A percentile compares a stretch with the other conserved stretches of the same genome.
Conservation (phyloP, 2,329 filamentous ascomycete genomes). For the Emmonsia crescens region DNA sequence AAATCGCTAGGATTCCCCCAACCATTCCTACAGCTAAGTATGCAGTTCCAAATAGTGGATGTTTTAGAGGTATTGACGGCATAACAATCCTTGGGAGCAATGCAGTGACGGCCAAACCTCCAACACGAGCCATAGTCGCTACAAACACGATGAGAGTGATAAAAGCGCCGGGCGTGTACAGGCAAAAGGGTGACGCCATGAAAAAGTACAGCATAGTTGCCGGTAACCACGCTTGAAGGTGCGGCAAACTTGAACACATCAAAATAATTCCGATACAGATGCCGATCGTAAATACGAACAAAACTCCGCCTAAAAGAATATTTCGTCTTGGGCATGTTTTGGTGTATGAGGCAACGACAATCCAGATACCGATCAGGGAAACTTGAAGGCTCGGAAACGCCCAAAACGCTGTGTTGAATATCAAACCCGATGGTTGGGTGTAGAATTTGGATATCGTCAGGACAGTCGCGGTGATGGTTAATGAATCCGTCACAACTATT, state of each 20-base stretch:
- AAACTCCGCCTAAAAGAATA: not conserved
- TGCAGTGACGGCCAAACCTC: not conserved
- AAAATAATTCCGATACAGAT: not conserved
- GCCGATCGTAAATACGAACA: not conserved
- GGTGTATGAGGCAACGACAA: not conserved
- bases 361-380: conserved; percentile 2
- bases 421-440: not conserved
- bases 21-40: not conserved
- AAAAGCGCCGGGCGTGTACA: not conserved
- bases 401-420: conserved; percentile 1
- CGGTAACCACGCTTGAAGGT: conserved; percentile 1
- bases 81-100: not conserved
- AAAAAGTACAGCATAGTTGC: conserved; percentile 1
- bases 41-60: conserved; percentile 1
- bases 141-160: not conserved
- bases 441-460: not conserved
- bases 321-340: not conserved
- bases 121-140: not conserved
- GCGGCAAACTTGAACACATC: not conserved
- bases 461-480: not conserved
- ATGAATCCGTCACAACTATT: not conserved
- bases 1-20: not conserved
- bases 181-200: not conserved
- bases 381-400: not conserved
- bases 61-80: not conserved